Conservation (phyloP, 257 asterid genomes). For the Cordia subcordata region DNA sequence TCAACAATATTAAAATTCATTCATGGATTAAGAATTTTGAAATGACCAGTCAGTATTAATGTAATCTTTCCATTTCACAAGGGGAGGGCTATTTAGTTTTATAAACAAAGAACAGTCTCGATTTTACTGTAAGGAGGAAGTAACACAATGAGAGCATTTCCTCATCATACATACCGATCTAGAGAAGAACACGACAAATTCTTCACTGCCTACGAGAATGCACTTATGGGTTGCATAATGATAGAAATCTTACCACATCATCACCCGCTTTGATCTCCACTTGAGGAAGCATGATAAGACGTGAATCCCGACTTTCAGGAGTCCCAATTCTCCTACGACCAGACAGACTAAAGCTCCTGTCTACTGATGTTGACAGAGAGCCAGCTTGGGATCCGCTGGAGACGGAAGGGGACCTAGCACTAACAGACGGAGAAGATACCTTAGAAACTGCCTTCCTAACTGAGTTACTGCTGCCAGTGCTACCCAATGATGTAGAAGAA, state of each 20-base stretch:
- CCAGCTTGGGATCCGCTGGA: constrained; percentile 69
- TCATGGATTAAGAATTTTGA: too few relatives aligned
- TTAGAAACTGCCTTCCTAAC: constrained; percentile 47
- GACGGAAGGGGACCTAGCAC: constrained; percentile 44
- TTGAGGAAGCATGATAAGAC: constrained; percentile 88
- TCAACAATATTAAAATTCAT: too few relatives aligned
- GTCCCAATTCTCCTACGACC: constrained; percentile 65
- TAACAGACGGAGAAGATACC: constrained; percentile 40
- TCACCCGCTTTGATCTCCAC: constrained; percentile 93
- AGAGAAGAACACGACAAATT: too few relatives aligned
- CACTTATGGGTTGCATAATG: not conserved
- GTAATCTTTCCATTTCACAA: too few relatives aligned
- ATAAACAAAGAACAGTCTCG: too few relatives aligned
- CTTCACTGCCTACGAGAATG: not conserved
- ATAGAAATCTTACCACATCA: constrained; percentile 70
- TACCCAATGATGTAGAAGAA: constrained; percentile 66
- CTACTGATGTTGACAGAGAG: constrained; percentile 40
- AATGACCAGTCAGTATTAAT: too few relatives aligned
- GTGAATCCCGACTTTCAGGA: constrained; percentile 80
- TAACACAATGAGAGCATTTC: too few relatives aligned
- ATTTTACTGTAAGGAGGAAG: too few relatives aligned
- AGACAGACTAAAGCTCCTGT: constrained; percentile 43
- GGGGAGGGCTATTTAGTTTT: too few relatives aligned
- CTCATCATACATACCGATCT: too few relatives aligned
- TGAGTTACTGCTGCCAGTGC: constrained; percentile 57